Base-by-base conservation (phyloP, 2,329 filamentous ascomycete genomes). In the Aspergillus fumigatus region DNA sequence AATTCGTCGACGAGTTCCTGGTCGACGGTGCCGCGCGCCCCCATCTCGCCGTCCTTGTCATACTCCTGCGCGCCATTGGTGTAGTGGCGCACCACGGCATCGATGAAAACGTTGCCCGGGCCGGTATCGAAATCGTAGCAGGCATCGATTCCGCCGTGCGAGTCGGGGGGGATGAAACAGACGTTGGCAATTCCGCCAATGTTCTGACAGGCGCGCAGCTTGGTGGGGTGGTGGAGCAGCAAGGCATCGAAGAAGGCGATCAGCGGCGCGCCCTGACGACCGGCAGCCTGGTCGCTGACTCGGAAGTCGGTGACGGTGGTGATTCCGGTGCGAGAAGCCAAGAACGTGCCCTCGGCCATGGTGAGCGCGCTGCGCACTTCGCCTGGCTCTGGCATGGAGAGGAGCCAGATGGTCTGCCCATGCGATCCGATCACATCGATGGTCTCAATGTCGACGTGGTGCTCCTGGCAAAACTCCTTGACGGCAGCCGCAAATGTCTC, bases 121-220 rank as follows among this genome's bases (percentile, higher is more conserved):
- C 82, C 82, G 3, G 80, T 83, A 62, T 83, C 79, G 58, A 83
- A 81, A 62, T 82, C 80, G 62, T 78, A 79, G 56, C 73, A 76
- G 48, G 73, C 71, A 57, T 72, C 67, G 29, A 73, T 66, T 21
- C 75, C 65, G 7, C 68, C 68, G 51, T 80, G 75, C 4, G 54
- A 61, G 52, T 69, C 68, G 0, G 81, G 77, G 3, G 80, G 81
- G 51, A 85, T 82, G 69, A 85, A 84, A 70, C 80, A 85, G 25
- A 86, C 80, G 61, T 83, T 86, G 29, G 80, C 81, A 45, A 86
- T 84, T 32, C 83, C 82, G 51, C 82, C 82, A 53, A 86, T 85
- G 63, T 85, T 85, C 64, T 86, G 81, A 66, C 82, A 85, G 2
- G 80, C 82, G 26, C 84, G 79, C 7, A 84, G 71, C 67, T 83